Base-by-base conservation (phyloP, 495 filamentous ascomycete genomes). In the Penicillium verhagenii region DNA sequence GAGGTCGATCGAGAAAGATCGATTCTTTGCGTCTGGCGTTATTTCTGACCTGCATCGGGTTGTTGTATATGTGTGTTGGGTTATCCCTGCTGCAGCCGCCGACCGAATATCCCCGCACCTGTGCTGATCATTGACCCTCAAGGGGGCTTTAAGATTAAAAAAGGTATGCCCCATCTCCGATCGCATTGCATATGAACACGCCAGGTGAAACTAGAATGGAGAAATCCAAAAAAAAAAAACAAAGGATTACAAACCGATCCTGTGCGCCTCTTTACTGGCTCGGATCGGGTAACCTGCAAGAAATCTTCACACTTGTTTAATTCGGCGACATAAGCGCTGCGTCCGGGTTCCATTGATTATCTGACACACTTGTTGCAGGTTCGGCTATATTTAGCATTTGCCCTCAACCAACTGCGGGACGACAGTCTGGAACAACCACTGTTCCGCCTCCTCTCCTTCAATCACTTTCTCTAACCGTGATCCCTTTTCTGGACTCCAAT, bases 371-470 rank as follows among this genome's bases (percentile, higher is more conserved):
- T 49, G 54, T 56, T 64, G 59, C 64, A 65, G 65, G 37, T 65
- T 65, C 66, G 67, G 35, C 71, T 73, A 73, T 69, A 70, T 67
- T 73, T 74, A 74, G 71, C 61, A 72, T 63, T 61, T 64, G 25
- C 54, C 60, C 58, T 72, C 61, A 55, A 57, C 58, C 31, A 35
- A 60, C 63, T 62, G 60, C 65, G 56, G 58, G 58, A 61, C 64
- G 57, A 52, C 58, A 63, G 42, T 45, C 42, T 45, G 42, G 68
- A 66, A 65, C 57, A 60, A 63, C 59, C 46, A 59, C 53, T 31
- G 51, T 44, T 50, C 50, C 49, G 52, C 48, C 44, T 53, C 40
- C 39, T 19, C 18, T 24, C 28, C 18, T 26, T 50, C 53, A 52
- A 61, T 35, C 48, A 37, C 26, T 46, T 20, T 40, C 52, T 52